Base-by-base conservation (phyloP, 805 yeast genomes). In the Candida schatavii region DNA sequence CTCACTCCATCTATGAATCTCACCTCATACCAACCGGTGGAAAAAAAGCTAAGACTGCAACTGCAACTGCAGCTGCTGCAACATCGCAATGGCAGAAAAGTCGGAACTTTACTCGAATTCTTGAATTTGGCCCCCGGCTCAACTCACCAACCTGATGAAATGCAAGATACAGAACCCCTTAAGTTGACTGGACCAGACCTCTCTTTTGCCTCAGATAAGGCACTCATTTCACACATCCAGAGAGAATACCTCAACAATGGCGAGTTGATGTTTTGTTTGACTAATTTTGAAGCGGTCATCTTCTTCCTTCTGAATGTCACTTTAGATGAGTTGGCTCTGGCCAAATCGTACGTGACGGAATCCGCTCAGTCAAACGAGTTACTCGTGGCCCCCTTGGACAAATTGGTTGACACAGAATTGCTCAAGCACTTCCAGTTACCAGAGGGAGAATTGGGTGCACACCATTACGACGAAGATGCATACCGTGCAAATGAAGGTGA, bases 251-350 rank as follows among this genome's bases (percentile, higher is more conserved):
- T 68, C 32, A 68, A 69, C 47, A 58, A 55, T 22, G 73, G 74
- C 1, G 75, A 69, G 44, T 45, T 62, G 28, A 56, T 57, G 37
- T 70, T 59, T 43, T 69, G 67, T 46, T 51, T 69, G 23, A 69
- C 74, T 3, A 70, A 70, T 47, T 64, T 68, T 40, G 75, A 70
- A 41, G 75, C 75, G 3, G 60, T 66, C 14, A 51, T 68, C 11
- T 60, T 54, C 35, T 70, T 62, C 49, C 51, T 69, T 28, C 61
- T 65, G 43, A 66, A 62, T 36, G 61, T 68, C 4, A 62, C 71
- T 1, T 46, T 66, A 11, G 45, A 49, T 14, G 72, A 65, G 32
- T 52, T 68, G 29, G 31, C 30, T 10, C 43, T 47, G 5, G 39
- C 48, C 13, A 11, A 23, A 11, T 11, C 7, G 7, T 33, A 32